Conservation (phyloP, 495 filamentous ascomycete species). For the Podospora sp. region DNA sequence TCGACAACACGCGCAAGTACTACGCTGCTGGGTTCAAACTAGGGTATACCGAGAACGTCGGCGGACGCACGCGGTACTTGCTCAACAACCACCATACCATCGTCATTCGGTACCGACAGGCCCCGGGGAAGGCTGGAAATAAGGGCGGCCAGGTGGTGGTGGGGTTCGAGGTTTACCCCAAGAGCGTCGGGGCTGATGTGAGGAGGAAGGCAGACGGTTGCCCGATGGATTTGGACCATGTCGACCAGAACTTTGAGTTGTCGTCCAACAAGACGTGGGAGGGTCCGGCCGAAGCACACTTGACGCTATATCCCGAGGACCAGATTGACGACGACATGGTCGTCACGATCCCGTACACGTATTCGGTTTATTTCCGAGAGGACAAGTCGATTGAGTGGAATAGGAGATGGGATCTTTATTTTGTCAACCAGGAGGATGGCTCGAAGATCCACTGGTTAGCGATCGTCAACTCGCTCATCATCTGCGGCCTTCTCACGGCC, state of each 20-base stretch:
- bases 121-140: slow-evolving; percentile 66
- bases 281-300: slow-evolving; percentile 53
- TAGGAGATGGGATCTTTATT: slow-evolving; percentile 90
- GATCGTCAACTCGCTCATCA: slow-evolving; percentile 88
- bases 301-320: slow-evolving; percentile 58
- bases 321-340: slow-evolving; percentile 66
- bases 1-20: slow-evolving; percentile 85
- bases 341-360: slow-evolving; percentile 83
- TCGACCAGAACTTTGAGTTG: slow-evolving; percentile 67
- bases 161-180: slow-evolving; percentile 91
- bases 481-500: slow-evolving; percentile 77
- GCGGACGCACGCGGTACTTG: slow-evolving; percentile 68
- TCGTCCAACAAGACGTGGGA: slow-evolving; percentile 59
- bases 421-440: slow-evolving; percentile 86
- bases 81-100: slow-evolving; percentile 93
- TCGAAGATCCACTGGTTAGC: slow-evolving; percentile 89
- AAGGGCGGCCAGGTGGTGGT: slow-evolving; percentile 82
- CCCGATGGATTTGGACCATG: slow-evolving; percentile 64
- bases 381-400: slow-evolving; percentile 82
- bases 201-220: slow-evolving; percentile 62
- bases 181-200: slow-evolving; percentile 70
- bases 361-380: slow-evolving; percentile 91
- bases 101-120: slow-evolving; percentile 79
- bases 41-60: slow-evolving; percentile 71
- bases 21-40: slow-evolving; percentile 96